Base-by-base conservation (phyloP, 805 yeast species). In the Peterozyma xylosa region DNA sequence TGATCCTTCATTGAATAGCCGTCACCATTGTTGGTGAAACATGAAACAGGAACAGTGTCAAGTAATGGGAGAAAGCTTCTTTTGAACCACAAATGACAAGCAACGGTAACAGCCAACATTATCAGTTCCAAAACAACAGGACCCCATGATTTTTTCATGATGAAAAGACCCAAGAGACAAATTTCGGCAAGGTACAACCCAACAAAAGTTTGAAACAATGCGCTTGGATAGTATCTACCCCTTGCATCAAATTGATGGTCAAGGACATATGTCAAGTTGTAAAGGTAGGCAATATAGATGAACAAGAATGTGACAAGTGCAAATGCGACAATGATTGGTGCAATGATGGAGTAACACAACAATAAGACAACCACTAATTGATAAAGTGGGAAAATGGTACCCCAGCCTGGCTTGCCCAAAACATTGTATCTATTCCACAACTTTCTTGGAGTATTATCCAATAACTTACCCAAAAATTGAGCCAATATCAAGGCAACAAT, bases 381-480 rank as follows among this genome's bases (percentile, higher is more conserved):
- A 60, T 81, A 82, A 10, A 73, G 68, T 7, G 97, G 96, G 64
- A 85, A 91, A 11, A 78, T 67, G 14, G 85, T 79, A 41, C 97
- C 95, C 86, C 90, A 89, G 18, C 77, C 73, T 37, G 90, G 85
- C 36, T 74, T 70, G 11, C 79, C 73, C 53, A 91, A 68, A 1
- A 68, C 71, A 59, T 77, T 78, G 58, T 64, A 76, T 56, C 96
- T 79, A 48, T 62, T 76, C 96, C 96, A 91, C 68, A 83, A 86
- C 64, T 87, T 82, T 66, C 98, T 80, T 48, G 98, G 98, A 5
- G 98, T 88, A 43, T 75, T 73, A 60, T 89, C 96, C 48, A 93
- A 72, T 17, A 88, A 47, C 50, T 68, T 68, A 30, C 93, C 86
- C 47, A 90, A 68, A 33, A 83, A 66, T 57, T 84, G 80, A 42